Evolutionary conservation across 257 asterid genomes (phyloP).

Genomic region (Euphrasia confusa): DNA sequence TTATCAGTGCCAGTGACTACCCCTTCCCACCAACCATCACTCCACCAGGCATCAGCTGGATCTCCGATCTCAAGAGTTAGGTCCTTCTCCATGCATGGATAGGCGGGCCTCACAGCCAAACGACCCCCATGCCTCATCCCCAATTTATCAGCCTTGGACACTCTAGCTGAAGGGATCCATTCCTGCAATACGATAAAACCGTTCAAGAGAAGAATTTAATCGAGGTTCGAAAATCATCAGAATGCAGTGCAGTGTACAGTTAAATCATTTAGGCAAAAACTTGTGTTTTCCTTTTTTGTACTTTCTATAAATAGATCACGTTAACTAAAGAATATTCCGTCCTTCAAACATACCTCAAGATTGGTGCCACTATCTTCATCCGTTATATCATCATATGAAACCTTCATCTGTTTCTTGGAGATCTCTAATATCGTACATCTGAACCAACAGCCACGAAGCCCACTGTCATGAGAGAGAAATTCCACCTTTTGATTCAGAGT

Average conservation of each 20-base stretch:
- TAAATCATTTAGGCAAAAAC: background rate
- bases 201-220: too few relatives aligned
- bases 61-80: constrained; percentile 54
- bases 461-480: constrained; percentile 90
- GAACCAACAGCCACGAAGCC: constrained; percentile 99
- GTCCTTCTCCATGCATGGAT: constrained; percentile 30
- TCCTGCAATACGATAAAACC: constrained; percentile 43
- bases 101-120: constrained; percentile 64
- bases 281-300: background rate
- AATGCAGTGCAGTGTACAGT: background rate
- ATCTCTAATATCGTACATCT: constrained; percentile 67
- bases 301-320: background rate
- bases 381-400: constrained; percentile 63
- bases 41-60: constrained; percentile 95
- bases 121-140: constrained; percentile 73
- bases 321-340: background rate
- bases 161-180: constrained; percentile 69
- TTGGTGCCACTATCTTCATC: constrained; percentile 64
- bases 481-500: constrained; percentile 64
- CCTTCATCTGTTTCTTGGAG: constrained; percentile 57
- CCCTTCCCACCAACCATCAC: constrained; percentile 99
- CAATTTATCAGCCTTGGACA: constrained; percentile 75
- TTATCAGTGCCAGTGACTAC: constrained; percentile 40
- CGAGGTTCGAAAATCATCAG: background rate
- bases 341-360: constrained; percentile 56